Evolutionary conservation across 1,284 basidiomycete species (phyloP).

Genomic region (Leccinum griseonigrum): DNA sequence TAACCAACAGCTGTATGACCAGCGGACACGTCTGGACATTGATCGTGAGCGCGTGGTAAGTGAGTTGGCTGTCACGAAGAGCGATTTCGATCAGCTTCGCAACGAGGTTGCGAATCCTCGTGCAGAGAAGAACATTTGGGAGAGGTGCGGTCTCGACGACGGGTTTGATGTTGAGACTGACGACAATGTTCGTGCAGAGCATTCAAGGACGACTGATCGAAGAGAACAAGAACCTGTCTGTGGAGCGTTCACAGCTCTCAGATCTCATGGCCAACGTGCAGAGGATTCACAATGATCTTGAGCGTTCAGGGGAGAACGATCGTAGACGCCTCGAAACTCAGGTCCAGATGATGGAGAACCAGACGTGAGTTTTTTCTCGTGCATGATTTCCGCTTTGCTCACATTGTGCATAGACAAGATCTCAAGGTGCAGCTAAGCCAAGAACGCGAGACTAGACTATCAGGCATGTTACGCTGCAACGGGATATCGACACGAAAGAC

Average conservation of each 20-base stretch:
- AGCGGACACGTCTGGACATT: constrained; percentile 64
- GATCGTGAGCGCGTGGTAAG: constrained; percentile 63
- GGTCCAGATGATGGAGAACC: constrained; percentile 73
- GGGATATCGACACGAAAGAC: constrained; percentile 79
- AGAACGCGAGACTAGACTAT: constrained; percentile 68
- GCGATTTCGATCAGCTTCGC: constrained; percentile 68
- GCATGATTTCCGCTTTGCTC: neutral
- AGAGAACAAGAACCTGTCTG: constrained; percentile 77
- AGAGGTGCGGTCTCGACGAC: constrained; percentile 47
- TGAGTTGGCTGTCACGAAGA: constrained; percentile 57
- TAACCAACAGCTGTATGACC: constrained; percentile 66
- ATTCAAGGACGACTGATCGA: constrained; percentile 78
- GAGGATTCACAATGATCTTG: constrained; percentile 85
- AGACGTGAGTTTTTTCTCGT: constrained; percentile 53
- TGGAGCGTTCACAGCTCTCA: constrained; percentile 81
- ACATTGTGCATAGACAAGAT: constrained; percentile 55
- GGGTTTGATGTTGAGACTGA: constrained; percentile 1
- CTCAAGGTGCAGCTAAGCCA: constrained; percentile 69
- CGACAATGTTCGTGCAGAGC: constrained; percentile 41
- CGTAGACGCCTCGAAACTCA: constrained; percentile 78
- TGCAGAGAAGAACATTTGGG: constrained; percentile 91
- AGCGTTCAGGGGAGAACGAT: constrained; percentile 79
- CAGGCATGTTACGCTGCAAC: constrained; percentile 70
- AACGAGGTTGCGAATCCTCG: constrained; percentile 84
- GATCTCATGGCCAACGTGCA: constrained; percentile 88